These are phyloP conservation scores for Wallacemonas sp. DNA, from an alignment of 208 protist species.

Conservation along the genomic window DNA sequence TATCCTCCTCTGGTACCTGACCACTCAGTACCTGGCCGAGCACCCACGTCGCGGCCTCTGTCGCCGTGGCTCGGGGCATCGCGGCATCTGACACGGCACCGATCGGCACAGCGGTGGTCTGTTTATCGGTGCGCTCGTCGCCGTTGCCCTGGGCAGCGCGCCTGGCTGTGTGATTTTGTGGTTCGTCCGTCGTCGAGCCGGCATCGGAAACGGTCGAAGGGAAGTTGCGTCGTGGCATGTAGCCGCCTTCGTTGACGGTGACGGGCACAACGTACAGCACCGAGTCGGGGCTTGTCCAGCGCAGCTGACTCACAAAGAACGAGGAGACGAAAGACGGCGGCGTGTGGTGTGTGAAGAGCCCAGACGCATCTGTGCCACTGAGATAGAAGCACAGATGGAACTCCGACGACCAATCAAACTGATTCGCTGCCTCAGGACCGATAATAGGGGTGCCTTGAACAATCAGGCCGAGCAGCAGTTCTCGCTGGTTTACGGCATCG, in stretches of 20 bases:
- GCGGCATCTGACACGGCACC: neutral
- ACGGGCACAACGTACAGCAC: constrained; percentile 80
- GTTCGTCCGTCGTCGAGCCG: neutral
- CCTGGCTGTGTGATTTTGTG: too few species aligned
- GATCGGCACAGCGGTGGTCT: neutral
- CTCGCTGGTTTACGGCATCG: constrained; percentile 44
- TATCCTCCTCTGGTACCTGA: neutral
- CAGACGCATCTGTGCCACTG: constrained; percentile 53
- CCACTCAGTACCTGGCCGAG: neutral
- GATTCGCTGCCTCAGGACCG: constrained; percentile 58
- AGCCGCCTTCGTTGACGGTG: constrained; percentile 59
- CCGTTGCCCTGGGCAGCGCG: neutral
- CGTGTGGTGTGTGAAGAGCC: constrained; percentile 62
- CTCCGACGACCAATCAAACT: constrained; percentile 44
- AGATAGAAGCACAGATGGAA: constrained; percentile 82
- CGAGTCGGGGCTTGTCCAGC: constrained; percentile 51
- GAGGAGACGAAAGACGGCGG: constrained; percentile 69
- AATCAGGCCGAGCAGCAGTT: constrained; percentile 50
- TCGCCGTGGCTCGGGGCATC: neutral
- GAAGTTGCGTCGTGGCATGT: constrained; percentile 41
- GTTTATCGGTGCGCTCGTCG: too few species aligned
- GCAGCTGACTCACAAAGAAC: constrained; percentile 58
- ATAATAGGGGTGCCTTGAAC: constrained; percentile 69
- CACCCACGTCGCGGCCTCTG: constrained; percentile 13
- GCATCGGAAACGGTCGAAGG: neutral